Evolutionary conservation across 805 yeast species (phyloP), one percentile per base, ranked within the genome.

Genomic region (Metschnikowia kofuensis): DNA sequence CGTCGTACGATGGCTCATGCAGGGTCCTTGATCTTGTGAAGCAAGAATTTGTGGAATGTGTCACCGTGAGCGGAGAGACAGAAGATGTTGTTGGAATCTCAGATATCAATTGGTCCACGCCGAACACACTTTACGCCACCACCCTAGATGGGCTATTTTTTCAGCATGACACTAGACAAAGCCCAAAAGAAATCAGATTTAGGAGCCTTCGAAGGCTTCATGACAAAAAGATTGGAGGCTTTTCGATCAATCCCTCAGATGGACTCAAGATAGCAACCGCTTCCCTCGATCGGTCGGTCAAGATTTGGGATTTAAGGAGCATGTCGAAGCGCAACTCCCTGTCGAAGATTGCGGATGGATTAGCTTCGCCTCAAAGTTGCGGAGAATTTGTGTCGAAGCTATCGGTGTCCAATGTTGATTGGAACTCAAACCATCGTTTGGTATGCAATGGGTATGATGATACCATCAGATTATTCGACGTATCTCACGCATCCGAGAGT

Each of bases 141-240:
- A 90, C 98, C 0, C 70, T 92, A 44, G 74, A 78, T 6, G 99
- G 99, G 1, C 84, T 84, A 49, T 85, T 92, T 63, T 82, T 87
- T 16, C 76, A 73, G n/a, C 76, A 84, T 51, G 98, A 92, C 63
- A 46, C 82, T 11, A 72, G 99, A 53, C 66, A 73, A 14, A 58
- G 59, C 31, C 74, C 75, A 42, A 72, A 70, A 35, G 29, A 52
- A 1, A 28, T 50, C 1, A 50, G 57, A 7, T 50, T 48, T 15
- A 50, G 59, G 6, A 57, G 66, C 6, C 67, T 83, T n/a, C 70
- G 76, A 39, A 74, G 95, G 54, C 65, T 91, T 13, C 89, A 91
- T 49, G 95, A 88, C 60, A 91, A 92, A 62, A 94, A 94, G 63
- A 91, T 94, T 48, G 98, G 98, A 0, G 89, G 95, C 0, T 89